Base-by-base conservation (phyloP, 1,139 yeast genomes). In the Geotrichum armillariae region DNA sequence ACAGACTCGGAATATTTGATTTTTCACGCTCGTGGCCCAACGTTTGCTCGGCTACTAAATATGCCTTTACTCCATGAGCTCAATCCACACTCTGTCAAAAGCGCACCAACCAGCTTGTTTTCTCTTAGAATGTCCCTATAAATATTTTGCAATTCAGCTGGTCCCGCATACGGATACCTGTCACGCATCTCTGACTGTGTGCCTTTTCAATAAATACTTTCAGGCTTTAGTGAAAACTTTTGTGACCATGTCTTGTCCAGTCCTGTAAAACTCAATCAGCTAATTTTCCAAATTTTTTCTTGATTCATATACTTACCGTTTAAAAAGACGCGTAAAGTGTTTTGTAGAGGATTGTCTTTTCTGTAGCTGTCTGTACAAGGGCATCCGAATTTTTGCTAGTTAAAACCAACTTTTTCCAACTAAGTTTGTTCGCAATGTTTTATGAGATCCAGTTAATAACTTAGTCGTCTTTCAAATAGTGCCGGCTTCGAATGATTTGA, bases 401-500 rank as follows among this genome's bases (percentile, higher is more conserved):
- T 27, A 71, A 66, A n/a, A 70, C 66, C 20, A 80, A 62, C 12
- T 64, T 61, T 5, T 63, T 54, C 87, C 89, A 83, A 57, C 49
- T 46, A 40, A 7, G 11, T 25, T 25, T n/a, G n/a, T n/a, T n/a
- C n/a, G n/a, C n/a, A n/a, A n/a, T n/a, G n/a, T n/a, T n/a, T n/a
- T n/a, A n/a, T n/a, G n/a, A n/a, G n/a, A n/a, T n/a, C n/a, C n/a
- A n/a, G n/a, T n/a, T n/a, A n/a, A n/a, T 7, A 25, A 47, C 50
- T 35, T 38, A 49, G 37, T 81, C 78, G 57, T 82, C 84, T 1
- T 78, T 73, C n/a, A 80, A 60, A 8, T 85, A 68, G 42, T 85
- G 72, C 53, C 93, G 72, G 59, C 82, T 71, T 93, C 94, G 85
- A 1, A 84, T 69, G 14, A 75, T 61, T 14, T 67, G 66, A 45